Conservation (phyloP, 1,284 basidiomycete genomes). For the Naganishia liquefaciens region DNA sequence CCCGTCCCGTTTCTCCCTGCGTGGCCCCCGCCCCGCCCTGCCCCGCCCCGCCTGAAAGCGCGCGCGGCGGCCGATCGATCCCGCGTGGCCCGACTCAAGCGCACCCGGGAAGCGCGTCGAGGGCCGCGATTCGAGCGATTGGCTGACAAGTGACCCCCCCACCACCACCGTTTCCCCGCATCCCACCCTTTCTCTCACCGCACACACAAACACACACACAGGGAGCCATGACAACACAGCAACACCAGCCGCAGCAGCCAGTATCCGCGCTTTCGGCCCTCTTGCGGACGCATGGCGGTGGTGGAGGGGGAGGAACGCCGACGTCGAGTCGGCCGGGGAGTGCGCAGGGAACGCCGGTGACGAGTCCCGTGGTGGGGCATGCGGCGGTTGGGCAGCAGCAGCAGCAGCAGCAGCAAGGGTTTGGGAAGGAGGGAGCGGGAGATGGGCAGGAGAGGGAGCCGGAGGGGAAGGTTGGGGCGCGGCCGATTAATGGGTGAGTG, state of each 20-base stretch:
- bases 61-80: no score
- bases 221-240: not conserved
- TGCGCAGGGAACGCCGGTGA: slow-evolving; percentile 1
- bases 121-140: no score
- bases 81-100: no score
- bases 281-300: not conserved
- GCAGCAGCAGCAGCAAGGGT: slow-evolving; percentile 38
- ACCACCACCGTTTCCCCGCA: no score
- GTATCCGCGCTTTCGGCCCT: slow-evolving; percentile 11
- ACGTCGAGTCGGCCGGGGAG: not conserved
- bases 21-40: no score
- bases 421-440: slow-evolving; percentile 28
- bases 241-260: not conserved
- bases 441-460: not conserved
- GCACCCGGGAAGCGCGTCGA: no score
- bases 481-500: slow-evolving; percentile 18
- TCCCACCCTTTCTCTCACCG: no score
- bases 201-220: no score
- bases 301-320: not conserved
- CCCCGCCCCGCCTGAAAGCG: no score
- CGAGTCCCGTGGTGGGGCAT: slow-evolving; percentile 26
- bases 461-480: slow-evolving; percentile 1
- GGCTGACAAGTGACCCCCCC: no score
- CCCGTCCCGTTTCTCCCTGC: no score
- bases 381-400: slow-evolving; percentile 25